phyloP scores from a whole-genome alignment of 768 basidiomycete genomes.

The Lactarius quietus region DNA sequence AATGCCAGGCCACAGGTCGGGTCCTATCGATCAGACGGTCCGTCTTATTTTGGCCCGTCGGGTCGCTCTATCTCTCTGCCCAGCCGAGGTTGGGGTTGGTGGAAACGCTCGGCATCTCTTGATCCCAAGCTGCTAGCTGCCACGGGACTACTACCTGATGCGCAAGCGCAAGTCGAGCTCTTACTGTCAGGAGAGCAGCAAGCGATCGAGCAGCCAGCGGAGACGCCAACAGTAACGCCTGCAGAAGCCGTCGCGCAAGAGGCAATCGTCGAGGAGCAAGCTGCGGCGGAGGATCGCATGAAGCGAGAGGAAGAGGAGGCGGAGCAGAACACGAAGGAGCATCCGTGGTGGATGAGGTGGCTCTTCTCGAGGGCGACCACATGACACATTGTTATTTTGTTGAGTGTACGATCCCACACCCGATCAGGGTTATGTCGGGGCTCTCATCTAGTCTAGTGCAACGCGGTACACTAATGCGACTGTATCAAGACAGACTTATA shows the following conservation, averaged over 20 bases:
- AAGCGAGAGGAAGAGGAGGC: conserved; percentile 55
- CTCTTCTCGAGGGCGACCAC: conserved; percentile 46
- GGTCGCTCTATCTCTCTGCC: conserved; percentile 3
- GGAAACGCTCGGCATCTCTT: conserved; percentile 34
- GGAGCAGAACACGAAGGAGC: conserved; percentile 38
- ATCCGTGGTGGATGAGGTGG: conserved; percentile 64
- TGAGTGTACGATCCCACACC: background rate
- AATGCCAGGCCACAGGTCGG: background rate
- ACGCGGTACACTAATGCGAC: background rate
- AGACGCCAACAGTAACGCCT: conserved; percentile 32
- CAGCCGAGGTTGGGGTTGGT: background rate
- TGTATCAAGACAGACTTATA: background rate
- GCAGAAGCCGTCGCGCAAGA: conserved; percentile 65
- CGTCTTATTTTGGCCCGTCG: background rate
- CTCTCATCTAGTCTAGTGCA: background rate
- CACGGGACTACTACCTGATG: conserved; percentile 39
- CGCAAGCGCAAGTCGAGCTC: conserved; percentile 45
- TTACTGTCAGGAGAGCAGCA: background rate
- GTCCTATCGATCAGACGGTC: conserved; percentile 4
- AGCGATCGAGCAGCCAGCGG: background rate
- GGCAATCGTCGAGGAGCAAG: conserved; percentile 65
- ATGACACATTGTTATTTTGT: background rate
- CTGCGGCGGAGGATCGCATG: conserved; percentile 49
- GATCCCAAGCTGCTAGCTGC: conserved; percentile 30
- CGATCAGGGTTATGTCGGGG: background rate